phyloP scores from a whole-genome alignment of 2,329 filamentous ascomycete genomes.

The Seiridium cupressi region DNA sequence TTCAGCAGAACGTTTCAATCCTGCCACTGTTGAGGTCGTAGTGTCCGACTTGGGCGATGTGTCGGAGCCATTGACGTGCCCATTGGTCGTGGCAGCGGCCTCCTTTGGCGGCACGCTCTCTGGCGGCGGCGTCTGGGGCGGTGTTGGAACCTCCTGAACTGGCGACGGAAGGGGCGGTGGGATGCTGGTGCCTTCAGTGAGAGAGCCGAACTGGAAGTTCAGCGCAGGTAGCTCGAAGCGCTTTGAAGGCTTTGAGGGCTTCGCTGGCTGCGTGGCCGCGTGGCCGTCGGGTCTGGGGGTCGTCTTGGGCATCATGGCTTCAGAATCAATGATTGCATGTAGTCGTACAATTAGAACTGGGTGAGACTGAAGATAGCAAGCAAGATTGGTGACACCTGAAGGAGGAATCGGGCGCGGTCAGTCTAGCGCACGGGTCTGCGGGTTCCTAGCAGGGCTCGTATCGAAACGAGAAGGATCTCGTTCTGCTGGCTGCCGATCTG shows the following conservation, averaged over 20 bases:
- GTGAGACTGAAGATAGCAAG: neutral
- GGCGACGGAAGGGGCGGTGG: slow-evolving; percentile 58
- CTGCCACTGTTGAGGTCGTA: slow-evolving; percentile 27
- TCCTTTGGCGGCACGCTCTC: slow-evolving; percentile 22
- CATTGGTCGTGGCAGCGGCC: slow-evolving; percentile 34
- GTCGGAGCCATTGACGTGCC: slow-evolving; percentile 30
- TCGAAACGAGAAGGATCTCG: neutral
- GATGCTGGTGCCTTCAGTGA: slow-evolving; percentile 61
- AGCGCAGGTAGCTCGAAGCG: slow-evolving; percentile 58
- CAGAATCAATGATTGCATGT: neutral
- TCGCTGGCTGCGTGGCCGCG: neutral
- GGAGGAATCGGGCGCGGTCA: neutral
- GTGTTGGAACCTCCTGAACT: slow-evolving; percentile 42
- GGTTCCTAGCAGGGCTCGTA: neutral
- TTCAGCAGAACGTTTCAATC: slow-evolving; percentile 49
- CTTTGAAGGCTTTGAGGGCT: slow-evolving; percentile 12
- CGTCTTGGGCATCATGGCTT: slow-evolving; percentile 6
- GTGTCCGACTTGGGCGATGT: slow-evolving; percentile 30
- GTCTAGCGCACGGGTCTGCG: neutral
- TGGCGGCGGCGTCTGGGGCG: slow-evolving; percentile 32
- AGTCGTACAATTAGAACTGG: neutral
- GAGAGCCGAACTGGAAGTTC: slow-evolving; percentile 56
- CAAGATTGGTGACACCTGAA: neutral
- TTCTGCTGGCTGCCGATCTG: neutral
- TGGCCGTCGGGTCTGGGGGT: neutral